Percentiles rank a stretch among this genome's conserved stretches.
These are phyloP conservation scores for Firmiana major DNA, from an alignment of 345 rosid species.

Conservation along the genomic window DNA sequence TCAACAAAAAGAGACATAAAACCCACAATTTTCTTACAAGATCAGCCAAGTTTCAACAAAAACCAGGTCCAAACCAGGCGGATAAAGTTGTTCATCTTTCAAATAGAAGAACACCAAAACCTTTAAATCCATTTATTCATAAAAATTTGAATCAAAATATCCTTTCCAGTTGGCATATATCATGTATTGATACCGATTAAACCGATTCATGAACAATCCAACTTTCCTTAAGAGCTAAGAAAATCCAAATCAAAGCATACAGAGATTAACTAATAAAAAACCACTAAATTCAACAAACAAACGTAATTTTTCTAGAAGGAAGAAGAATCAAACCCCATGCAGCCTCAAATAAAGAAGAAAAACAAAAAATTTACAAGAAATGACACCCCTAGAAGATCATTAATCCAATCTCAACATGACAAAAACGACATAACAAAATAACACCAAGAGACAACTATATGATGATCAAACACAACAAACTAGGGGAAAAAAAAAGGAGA, in stretches of 20 bases:
- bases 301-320: background rate
- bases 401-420: background rate
- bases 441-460: background rate
- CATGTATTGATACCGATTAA: background rate
- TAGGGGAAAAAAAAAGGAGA: background rate
- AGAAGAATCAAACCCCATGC: background rate
- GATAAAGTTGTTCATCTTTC: background rate
- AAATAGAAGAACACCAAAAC: background rate
- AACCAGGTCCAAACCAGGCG: too few relatives aligned
- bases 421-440: background rate
- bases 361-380: background rate
- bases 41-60: too few relatives aligned
- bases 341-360: background rate
- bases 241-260: too few relatives aligned
- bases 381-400: background rate
- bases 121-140: too few relatives aligned
- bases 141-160: too few relatives aligned
- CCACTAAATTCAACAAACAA: too few relatives aligned
- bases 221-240: too few relatives aligned
- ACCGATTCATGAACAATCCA: background rate
- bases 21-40: too few relatives aligned
- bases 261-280: too few relatives aligned
- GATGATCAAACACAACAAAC: background rate
- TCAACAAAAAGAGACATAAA: too few relatives aligned
- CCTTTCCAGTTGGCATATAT: too few relatives aligned